These are phyloP conservation scores for Cytospora schulzeri DNA, from an alignment of 2,329 filamentous ascomycete species.

Conservation along the genomic window DNA sequence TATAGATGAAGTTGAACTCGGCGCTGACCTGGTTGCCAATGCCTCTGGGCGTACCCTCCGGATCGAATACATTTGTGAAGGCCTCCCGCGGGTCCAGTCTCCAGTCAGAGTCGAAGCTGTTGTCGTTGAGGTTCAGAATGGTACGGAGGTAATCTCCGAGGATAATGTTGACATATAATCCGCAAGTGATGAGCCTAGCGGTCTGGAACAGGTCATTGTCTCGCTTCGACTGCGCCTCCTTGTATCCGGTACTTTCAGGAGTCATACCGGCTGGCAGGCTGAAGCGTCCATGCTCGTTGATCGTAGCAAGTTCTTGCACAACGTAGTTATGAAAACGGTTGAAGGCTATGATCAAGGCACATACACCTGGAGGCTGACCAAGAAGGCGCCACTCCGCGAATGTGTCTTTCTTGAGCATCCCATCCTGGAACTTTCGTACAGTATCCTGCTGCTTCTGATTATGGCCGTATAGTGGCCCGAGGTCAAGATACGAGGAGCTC, in stretches of 20 bases:
- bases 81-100: conserved; percentile 60
- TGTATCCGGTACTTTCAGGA: conserved; percentile 21
- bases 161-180: conserved; percentile 59
- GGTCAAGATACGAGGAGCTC: conserved; percentile 75
- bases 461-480: conserved; percentile 73
- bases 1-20: conserved; percentile 69
- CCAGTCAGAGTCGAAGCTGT: conserved; percentile 55
- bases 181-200: conserved; percentile 54
- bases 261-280: conserved; percentile 35
- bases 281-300: conserved; percentile 69
- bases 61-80: conserved; percentile 43
- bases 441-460: conserved; percentile 63
- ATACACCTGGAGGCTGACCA: conserved; percentile 68
- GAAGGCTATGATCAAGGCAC: conserved; percentile 69
- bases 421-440: conserved; percentile 40
- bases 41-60: conserved; percentile 53
- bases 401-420: conserved; percentile 70
- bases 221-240: conserved; percentile 39
- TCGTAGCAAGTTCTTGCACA: conserved; percentile 52
- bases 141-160: conserved; percentile 63
- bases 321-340: conserved; percentile 71
- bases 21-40: conserved; percentile 68
- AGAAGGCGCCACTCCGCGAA: conserved; percentile 68
- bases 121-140: conserved; percentile 60
- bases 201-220: conserved; percentile 59